phyloP scores from a whole-genome alignment of 1,139 yeast species.

The Diutina scorzettiae region DNA sequence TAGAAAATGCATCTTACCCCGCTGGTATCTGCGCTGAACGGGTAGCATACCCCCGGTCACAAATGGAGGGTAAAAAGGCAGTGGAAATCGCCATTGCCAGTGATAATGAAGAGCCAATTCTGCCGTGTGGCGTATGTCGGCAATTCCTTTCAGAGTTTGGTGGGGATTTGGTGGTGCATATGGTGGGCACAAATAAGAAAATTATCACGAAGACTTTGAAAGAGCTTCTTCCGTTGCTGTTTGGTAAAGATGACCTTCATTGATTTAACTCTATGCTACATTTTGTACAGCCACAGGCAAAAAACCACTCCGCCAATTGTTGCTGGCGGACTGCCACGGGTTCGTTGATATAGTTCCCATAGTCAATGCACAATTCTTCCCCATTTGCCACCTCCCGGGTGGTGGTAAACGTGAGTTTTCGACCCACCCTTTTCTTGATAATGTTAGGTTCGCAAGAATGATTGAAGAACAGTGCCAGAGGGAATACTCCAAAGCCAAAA shows the following conservation, averaged over 20 bases:
- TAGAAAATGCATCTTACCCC: conserved; percentile 88
- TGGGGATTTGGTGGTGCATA: conserved; percentile 38
- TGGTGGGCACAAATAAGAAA: conserved; percentile 34
- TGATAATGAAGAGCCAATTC: conserved; percentile 45
- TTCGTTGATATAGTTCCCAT: conserved; percentile 41
- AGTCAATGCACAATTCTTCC: conserved; percentile 51
- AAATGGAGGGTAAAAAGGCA: conserved; percentile 33
- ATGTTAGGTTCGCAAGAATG: conserved; percentile 29
- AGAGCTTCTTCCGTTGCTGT: neutral
- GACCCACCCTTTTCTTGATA: conserved; percentile 15
- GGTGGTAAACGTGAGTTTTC: conserved; percentile 11
- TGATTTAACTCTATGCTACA: conserved; percentile 20
- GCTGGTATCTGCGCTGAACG: conserved; percentile 90
- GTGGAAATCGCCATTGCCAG: conserved; percentile 60
- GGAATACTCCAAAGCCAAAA: conserved; percentile 55
- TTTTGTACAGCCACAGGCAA: conserved; percentile 41
- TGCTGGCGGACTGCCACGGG: conserved; percentile 29
- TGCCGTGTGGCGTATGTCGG: conserved; percentile 94
- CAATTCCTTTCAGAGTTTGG: conserved; percentile 78
- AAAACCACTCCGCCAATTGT: conserved; percentile 47
- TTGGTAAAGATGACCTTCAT: neutral
- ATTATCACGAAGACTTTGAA: neutral
- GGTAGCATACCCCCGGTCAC: conserved; percentile 60
- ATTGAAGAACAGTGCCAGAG: conserved; percentile 60
- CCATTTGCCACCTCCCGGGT: conserved; percentile 20